Evolutionary conservation across 768 basidiomycete genomes (phyloP).

Genomic region (Phylloporus sp.): DNA sequence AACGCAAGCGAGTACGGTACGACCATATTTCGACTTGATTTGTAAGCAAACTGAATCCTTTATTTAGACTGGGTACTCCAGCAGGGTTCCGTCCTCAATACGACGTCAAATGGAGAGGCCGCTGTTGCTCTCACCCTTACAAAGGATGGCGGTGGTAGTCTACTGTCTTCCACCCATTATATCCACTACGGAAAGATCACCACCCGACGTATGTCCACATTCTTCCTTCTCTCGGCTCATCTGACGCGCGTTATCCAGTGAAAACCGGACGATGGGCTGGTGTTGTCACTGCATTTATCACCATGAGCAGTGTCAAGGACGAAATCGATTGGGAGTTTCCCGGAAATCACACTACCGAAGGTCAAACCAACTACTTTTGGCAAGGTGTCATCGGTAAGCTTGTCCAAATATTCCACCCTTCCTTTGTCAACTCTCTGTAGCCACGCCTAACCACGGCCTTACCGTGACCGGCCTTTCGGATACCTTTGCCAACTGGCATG

Average conservation of each 20-base stretch:
- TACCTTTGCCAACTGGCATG: constrained; percentile 67
- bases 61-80: constrained; percentile 65
- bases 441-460: constrained; percentile 45
- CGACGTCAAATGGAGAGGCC: constrained; percentile 50
- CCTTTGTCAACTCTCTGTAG: constrained; percentile 22
- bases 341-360: constrained; percentile 54
- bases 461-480: constrained; percentile 48
- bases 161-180: constrained; percentile 74
- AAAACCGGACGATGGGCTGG: constrained; percentile 78
- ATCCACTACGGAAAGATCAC: constrained; percentile 78
- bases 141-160: constrained; percentile 67
- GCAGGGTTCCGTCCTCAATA: constrained; percentile 60
- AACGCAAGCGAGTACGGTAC: constrained; percentile 66
- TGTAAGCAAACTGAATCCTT: not conserved
- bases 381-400: constrained; percentile 61
- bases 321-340: constrained; percentile 90
- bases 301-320: constrained; percentile 79
- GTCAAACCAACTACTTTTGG: constrained; percentile 81
- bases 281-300: constrained; percentile 80
- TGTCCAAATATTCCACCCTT: not conserved
- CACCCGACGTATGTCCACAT: constrained; percentile 41
- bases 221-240: not conserved
- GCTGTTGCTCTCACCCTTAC: constrained; percentile 68
- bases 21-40: constrained; percentile 2
- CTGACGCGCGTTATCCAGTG: constrained; percentile 37